phyloP scores from a whole-genome alignment of 768 basidiomycete species.

The Myochromella boudieri region DNA sequence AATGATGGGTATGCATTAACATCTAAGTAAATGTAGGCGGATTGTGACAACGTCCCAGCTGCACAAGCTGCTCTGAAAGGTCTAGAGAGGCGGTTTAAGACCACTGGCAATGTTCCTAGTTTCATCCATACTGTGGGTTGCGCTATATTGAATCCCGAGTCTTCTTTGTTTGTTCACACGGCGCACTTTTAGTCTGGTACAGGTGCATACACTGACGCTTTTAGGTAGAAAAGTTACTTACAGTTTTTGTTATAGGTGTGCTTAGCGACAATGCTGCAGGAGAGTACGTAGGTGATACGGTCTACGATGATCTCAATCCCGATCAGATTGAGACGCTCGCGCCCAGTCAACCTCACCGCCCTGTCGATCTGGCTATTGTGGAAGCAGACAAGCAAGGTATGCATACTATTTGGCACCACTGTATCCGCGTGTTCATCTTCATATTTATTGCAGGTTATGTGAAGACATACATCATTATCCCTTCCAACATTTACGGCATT shows the following conservation, averaged over 20 bases:
- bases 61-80: conserved; percentile 50
- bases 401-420: not conserved
- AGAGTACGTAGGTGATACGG: conserved; percentile 27
- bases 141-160: not conserved
- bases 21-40: conserved; percentile 23
- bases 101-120: conserved; percentile 41
- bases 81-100: conserved; percentile 43
- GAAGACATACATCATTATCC: conserved; percentile 49
- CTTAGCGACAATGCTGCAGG: conserved; percentile 48
- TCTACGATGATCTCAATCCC: conserved; percentile 51
- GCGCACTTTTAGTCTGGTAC: conserved; percentile 51
- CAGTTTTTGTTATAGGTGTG: conserved; percentile 29
- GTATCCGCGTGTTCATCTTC: not conserved
- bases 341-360: conserved; percentile 45
- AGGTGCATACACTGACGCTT: conserved; percentile 27
- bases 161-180: too few relatives aligned
- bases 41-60: conserved; percentile 44
- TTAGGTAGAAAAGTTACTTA: not conserved
- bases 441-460: conserved; percentile 40
- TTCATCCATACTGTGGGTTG: conserved; percentile 63
- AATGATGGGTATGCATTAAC: not conserved
- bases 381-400: conserved; percentile 49
- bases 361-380: conserved; percentile 47
- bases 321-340: conserved; percentile 46
- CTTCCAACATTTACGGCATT: conserved; percentile 61